These are phyloP conservation scores for Leishmania tropica DNA, from an alignment of 208 protist species.

Conservation along the genomic window DNA sequence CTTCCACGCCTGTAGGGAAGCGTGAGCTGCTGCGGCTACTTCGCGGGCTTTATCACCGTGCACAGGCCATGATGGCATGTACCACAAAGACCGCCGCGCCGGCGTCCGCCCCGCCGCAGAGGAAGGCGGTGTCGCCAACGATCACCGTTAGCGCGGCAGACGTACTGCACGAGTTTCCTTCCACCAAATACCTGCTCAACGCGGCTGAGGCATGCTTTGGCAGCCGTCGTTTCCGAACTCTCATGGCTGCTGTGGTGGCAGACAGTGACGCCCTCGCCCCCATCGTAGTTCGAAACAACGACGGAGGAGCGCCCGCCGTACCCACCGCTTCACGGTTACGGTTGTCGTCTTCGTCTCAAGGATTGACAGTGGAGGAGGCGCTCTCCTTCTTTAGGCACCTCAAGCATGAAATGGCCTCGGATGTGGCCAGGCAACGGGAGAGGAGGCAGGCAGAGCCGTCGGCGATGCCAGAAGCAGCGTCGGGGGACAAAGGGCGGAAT, in stretches of 20 bases:
- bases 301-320: not conserved
- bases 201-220: slow-evolving; percentile 23
- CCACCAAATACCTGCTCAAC: slow-evolving; percentile 8
- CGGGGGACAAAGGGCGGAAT: not conserved
- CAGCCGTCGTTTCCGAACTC: slow-evolving; percentile 7
- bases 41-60: slow-evolving; percentile 9
- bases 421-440: not conserved
- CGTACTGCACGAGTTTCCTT: not conserved
- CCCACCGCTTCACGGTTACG: not conserved
- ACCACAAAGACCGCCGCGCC: not conserved
- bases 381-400: slow-evolving; percentile 13
- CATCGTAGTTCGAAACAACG: not conserved
- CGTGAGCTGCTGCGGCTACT: slow-evolving; percentile 10
- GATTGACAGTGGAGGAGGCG: slow-evolving; percentile 23
- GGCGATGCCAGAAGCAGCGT: not conserved
- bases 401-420: slow-evolving; percentile 6
- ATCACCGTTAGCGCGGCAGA: not conserved
- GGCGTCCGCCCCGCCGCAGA: not conserved
- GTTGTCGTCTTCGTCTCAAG: not conserved
- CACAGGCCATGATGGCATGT: not conserved
- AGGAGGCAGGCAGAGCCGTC: not conserved
- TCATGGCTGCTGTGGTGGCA: slow-evolving; percentile 9
- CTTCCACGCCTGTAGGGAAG: not conserved
- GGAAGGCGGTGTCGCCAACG: not conserved
- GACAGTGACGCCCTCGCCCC: not conserved